phyloP scores from a whole-genome alignment of 2,329 filamentous ascomycete genomes.

The Aspergillus sp. region DNA sequence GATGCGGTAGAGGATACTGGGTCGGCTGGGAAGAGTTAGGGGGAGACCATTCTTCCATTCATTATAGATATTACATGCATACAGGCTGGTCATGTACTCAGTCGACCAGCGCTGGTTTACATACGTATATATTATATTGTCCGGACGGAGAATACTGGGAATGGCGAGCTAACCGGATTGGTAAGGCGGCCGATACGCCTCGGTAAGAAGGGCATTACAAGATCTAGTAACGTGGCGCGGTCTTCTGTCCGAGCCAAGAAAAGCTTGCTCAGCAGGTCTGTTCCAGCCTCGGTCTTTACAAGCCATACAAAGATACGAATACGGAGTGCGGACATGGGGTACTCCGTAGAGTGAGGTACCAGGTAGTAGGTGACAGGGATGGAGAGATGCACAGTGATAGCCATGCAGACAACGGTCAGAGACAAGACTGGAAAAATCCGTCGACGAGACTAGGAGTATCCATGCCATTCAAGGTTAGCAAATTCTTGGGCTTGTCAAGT shows the following conservation, averaged over 20 bases:
- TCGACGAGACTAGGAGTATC: too few species aligned
- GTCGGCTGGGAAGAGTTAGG: conserved; percentile 26
- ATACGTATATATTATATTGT: too few species aligned
- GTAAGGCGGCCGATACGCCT: too few species aligned
- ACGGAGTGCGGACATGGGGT: background rate
- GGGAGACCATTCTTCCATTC: background rate
- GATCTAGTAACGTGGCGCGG: conserved; percentile 4
- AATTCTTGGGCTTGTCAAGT: too few species aligned
- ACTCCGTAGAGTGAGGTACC: too few species aligned
- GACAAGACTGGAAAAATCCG: background rate
- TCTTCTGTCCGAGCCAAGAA: conserved; percentile 13
- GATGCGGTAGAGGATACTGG: conserved; percentile 72
- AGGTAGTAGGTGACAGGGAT: too few species aligned
- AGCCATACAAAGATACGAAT: background rate
- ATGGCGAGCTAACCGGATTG: too few species aligned
- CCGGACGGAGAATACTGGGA: too few species aligned
- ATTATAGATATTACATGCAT: background rate
- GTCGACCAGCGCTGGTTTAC: too few species aligned
- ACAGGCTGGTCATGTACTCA: too few species aligned
- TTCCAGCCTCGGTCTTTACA: background rate
- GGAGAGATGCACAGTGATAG: background rate
- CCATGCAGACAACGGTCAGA: background rate
- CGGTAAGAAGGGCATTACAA: too few species aligned
- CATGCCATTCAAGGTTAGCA: background rate
- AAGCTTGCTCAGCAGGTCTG: conserved; percentile 12